Conservation (phyloP, 2,329 filamentous ascomycete genomes). For the Stemphylium vesicarium region DNA sequence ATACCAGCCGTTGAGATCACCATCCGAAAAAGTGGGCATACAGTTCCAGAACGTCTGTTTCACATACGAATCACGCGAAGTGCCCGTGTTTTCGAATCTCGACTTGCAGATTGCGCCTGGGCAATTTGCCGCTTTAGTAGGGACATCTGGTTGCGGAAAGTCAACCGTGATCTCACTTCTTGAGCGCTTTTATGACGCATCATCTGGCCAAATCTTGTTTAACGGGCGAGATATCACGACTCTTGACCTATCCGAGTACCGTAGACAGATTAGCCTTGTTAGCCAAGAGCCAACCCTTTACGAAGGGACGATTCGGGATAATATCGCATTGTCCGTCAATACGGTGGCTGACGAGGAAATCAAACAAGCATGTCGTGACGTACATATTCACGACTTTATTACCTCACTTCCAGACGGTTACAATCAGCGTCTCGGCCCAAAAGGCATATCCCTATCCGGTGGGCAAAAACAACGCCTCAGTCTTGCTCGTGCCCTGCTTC, state of each 20-base stretch:
- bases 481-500: slow-evolving; percentile 43
- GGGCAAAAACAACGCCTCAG: slow-evolving; percentile 47
- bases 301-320: slow-evolving; percentile 51
- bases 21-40: slow-evolving; percentile 53
- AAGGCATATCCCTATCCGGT: slow-evolving; percentile 42
- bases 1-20: slow-evolving; percentile 16
- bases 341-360: slow-evolving; percentile 36
- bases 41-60: slow-evolving; percentile 95
- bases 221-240: slow-evolving; percentile 46
- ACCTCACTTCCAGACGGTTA: slow-evolving; percentile 44
- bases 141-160: slow-evolving; percentile 72
- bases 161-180: slow-evolving; percentile 70
- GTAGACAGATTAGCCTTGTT: slow-evolving; percentile 53
- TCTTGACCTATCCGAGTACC: slow-evolving; percentile 47
- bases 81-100: slow-evolving; percentile 64
- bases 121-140: slow-evolving; percentile 73
- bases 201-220: slow-evolving; percentile 69
- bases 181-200: slow-evolving; percentile 72
- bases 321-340: slow-evolving; percentile 46
- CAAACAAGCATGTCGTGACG: slow-evolving; percentile 40
- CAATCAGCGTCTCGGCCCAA: slow-evolving; percentile 42
- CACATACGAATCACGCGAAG: slow-evolving; percentile 86
- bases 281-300: slow-evolving; percentile 56
- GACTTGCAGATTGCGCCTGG: slow-evolving; percentile 60
- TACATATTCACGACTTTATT: slow-evolving; percentile 51